These are phyloP conservation scores for Ambrosiella beaveri DNA, from an alignment of 2,329 filamentous ascomycete species.

Conservation along the genomic window DNA sequence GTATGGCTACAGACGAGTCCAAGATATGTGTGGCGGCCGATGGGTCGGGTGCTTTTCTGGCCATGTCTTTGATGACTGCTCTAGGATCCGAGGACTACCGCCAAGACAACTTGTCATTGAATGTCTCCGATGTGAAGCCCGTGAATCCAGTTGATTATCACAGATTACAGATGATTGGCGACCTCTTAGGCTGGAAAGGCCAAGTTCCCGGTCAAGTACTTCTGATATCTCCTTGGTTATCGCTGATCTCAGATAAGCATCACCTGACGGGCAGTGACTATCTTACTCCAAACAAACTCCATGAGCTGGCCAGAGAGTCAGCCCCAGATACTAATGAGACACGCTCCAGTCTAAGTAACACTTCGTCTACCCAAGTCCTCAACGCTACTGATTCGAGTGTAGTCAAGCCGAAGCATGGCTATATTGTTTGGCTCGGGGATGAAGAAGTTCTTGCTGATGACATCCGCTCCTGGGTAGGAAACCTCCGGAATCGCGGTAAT, in stretches of 20 bases:
- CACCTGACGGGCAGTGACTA: conserved; percentile 58
- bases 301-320: conserved; percentile 55
- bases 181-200: conserved; percentile 1
- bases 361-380: neutral
- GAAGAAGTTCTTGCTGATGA: conserved; percentile 66
- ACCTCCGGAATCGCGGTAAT: conserved; percentile 21
- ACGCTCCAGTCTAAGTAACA: neutral
- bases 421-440: conserved; percentile 53
- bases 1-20: conserved; percentile 37
- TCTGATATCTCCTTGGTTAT: conserved; percentile 68
- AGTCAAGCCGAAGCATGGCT: conserved; percentile 39
- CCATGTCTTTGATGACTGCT: conserved; percentile 45
- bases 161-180: conserved; percentile 1
- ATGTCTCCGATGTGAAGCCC: neutral
- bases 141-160: neutral
- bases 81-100: conserved; percentile 6
- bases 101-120: conserved; percentile 1
- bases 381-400: neutral
- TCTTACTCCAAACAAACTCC: conserved; percentile 47
- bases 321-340: conserved; percentile 16
- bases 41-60: conserved; percentile 60
- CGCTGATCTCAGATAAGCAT: conserved; percentile 50
- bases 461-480: conserved; percentile 36
- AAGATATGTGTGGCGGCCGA: conserved; percentile 59
- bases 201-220: conserved; percentile 36